Base-by-base conservation (phyloP, 2,329 filamentous ascomycete species). In the Alternaria dauci region DNA sequence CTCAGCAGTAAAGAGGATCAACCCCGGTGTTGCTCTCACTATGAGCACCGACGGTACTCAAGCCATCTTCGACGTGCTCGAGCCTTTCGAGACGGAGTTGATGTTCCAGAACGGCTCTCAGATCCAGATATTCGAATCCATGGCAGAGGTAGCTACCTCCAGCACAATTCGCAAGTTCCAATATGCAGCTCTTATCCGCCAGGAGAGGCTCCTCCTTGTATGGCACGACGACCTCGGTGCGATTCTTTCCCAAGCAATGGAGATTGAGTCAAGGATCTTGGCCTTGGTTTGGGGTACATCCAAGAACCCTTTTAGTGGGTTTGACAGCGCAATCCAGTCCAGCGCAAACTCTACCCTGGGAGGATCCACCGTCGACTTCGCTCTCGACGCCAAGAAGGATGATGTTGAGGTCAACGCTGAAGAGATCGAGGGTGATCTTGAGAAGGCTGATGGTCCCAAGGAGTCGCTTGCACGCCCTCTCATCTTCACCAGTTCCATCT, bases 171-270 rank as follows among this genome's bases (percentile, higher is more conserved):
- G 92, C 56, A 93, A 93, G 76, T 88, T 91, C 75, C 91, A 94
- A 74, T 93, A 91, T 69, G 91, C 91, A 5, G 91, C 91, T 16
- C 93, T 94, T 71, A 85, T 94, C 44, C 89, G 89, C 2, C 87
- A 86, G 0, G 89, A 92, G 65, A 87, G 87, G 5, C 81, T 93
- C 4, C 81, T 94, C 2, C 82, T 94, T 1, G 90, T 94, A 1
- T 94, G 91, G 91, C 91, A 94, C 62, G 91, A 94, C 68, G 90
- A 93, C 55, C 86, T 91, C 2, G 81, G 89, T 55, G 88, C 92
- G 69, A 81, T 94, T 14, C 83, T 93, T 8, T 81, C 85, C 56
- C 84, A 91, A 55, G 91, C 90, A 46, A 88, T 89, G 75, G 83
- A 84, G 23, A 92, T 94, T 61, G 90, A 94, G 78, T 86, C 85